A percentile compares a stretch with the other conserved stretches of the same genome.
These are phyloP conservation scores for Saccharomycopsis malanga DNA, from an alignment of 805 yeast species.

Conservation along the genomic window DNA sequence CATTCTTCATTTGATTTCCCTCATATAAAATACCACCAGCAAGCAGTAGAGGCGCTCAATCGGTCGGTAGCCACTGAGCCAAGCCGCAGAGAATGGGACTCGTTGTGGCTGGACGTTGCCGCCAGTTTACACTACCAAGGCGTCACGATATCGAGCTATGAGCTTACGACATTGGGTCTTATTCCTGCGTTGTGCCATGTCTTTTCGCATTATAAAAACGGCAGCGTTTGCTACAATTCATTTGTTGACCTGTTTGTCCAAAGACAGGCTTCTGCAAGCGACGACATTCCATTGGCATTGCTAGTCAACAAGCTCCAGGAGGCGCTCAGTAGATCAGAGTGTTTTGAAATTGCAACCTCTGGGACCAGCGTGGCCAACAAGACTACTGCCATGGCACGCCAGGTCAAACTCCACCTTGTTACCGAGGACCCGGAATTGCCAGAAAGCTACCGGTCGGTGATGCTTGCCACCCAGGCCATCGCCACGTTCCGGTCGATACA, in stretches of 20 bases:
- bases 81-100: conserved; percentile 25
- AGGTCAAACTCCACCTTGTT: conserved; percentile 51
- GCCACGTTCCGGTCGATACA: conserved; percentile 51
- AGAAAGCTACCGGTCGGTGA: conserved; percentile 27
- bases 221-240: conserved; percentile 34
- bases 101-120: conserved; percentile 35
- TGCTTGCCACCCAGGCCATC: conserved; percentile 50
- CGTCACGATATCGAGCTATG: conserved; percentile 58
- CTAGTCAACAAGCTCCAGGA: conserved; percentile 62
- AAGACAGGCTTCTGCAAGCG: not conserved
- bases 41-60: conserved; percentile 19
- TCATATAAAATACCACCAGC: conserved; percentile 5
- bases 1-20: not conserved
- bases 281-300: conserved; percentile 33
- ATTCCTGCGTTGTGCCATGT: conserved; percentile 36
- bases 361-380: conserved; percentile 33
- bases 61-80: conserved; percentile 19
- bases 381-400: conserved; percentile 62
- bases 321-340: conserved; percentile 63
- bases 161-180: conserved; percentile 63
- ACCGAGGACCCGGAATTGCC: conserved; percentile 31
- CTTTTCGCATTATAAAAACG: conserved; percentile 30
- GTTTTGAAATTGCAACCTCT: conserved; percentile 47
- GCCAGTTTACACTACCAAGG: conserved; percentile 29
- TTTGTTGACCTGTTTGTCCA: conserved; percentile 35